Evolutionary conservation across 1,139 yeast species (phyloP), one percentile per base, ranked within the genome.

Genomic region (Geotrichum cucujoidarum): DNA sequence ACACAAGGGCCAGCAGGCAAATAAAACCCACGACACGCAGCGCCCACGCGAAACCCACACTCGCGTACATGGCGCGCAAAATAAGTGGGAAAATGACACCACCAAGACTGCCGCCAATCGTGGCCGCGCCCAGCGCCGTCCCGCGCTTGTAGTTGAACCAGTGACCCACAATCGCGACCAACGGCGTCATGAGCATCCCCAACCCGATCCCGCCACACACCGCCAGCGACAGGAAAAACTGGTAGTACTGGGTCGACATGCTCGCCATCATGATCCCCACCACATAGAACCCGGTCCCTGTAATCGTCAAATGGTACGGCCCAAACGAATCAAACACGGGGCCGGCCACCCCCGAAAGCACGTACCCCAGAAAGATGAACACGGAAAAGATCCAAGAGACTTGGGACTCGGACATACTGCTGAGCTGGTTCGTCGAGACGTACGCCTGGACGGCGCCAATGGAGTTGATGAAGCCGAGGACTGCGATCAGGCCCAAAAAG

Each of bases 381-480:
- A 82, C 60, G 1, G 88, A 78, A 60, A 82, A 81, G 36, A 83
- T 75, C 90, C 89, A 82, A 5, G 85, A 78, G 2, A 80, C 74
- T 13, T 74, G 69, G 1, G 81, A 72, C 2, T 78, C 66, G 11
- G 71, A 63, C 7, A 70, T 70, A 31, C 68, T 53, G 2, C 69
- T 63, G 43, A 82, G 66, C 57, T 80, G 84, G 59, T 81, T 75
- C 8, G 68, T 63, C 2, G 81, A 70, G 13, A 83, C 73, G 56
- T 82, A 81, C 0, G 86, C 76, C 62, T 83, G 83, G 43, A 83
- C 73, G 0, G 87, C 88, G 52, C 92, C 92, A 30, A 80, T 65
- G 1, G 86, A 71, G 58, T 83, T 83, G 58, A 81, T 72, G 21
- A 82, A 63, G 2, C 94, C 94, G 61, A 83, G 81, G 22, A 73